Percentiles rank a stretch among this genome's conserved stretches.
Conservation (phyloP, 2,329 filamentous ascomycete genomes). For the Ilyonectria sp. region DNA sequence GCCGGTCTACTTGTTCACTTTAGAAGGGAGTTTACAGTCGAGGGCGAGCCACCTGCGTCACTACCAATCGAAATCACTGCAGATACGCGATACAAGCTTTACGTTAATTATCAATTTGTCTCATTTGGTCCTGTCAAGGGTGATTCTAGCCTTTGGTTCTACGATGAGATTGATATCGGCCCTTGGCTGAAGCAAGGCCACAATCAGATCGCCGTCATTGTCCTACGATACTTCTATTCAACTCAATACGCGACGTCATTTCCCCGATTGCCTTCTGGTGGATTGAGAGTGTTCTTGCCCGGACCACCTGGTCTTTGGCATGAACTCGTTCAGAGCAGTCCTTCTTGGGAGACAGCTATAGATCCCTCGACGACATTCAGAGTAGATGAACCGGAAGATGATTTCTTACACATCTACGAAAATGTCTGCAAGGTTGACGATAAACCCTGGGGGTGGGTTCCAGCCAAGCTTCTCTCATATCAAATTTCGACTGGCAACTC, state of each 20-base stretch:
- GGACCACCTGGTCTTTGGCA: no score
- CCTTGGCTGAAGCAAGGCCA: neutral
- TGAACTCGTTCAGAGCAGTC: constrained; percentile 10
- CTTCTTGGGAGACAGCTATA: constrained; percentile 27
- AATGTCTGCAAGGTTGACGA: neutral
- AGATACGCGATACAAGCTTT: constrained; percentile 5
- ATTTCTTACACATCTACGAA: constrained; percentile 38
- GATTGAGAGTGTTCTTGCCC: neutral
- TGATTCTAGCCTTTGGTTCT: constrained; percentile 12
- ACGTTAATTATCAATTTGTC: neutral
- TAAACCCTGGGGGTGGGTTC: neutral
- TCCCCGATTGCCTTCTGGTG: neutral
- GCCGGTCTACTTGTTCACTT: constrained; percentile 9
- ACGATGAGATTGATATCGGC: constrained; percentile 6
- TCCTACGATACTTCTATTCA: constrained; percentile 3
- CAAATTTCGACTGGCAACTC: neutral
- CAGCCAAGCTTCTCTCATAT: constrained; percentile 14
- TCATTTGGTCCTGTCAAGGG: constrained; percentile 9
- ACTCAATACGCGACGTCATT: neutral
- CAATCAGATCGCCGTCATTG: neutral
- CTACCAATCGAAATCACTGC: neutral
- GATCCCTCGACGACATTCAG: constrained; percentile 22
- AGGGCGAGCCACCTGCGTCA: neutral
- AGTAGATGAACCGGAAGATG: constrained; percentile 32
- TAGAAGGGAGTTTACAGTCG: neutral